These are phyloP conservation scores for Ogataea nonfermentans DNA, from an alignment of 805 yeast species.

Conservation along the genomic window DNA sequence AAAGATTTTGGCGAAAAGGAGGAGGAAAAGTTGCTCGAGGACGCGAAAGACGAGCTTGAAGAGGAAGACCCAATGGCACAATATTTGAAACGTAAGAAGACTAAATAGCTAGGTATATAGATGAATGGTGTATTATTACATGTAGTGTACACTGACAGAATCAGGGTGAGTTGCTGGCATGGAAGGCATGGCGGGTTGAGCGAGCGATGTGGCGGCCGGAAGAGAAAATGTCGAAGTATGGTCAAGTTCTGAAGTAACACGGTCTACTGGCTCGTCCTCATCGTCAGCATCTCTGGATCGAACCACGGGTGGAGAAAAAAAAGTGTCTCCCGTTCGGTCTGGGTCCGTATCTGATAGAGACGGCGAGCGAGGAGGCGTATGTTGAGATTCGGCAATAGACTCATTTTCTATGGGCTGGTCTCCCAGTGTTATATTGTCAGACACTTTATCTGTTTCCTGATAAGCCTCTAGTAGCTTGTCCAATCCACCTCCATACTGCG, in stretches of 20 bases:
- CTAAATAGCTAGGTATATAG: not conserved
- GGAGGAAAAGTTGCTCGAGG: conserved; percentile 13
- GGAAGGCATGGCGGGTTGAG: conserved; percentile 2
- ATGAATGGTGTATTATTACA: conserved; percentile 1
- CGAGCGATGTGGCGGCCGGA: conserved; percentile 20
- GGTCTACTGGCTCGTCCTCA: conserved; percentile 3
- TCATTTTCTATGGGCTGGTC: conserved; percentile 1
- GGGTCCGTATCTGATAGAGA: conserved; percentile 6
- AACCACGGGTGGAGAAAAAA: conserved; percentile 23
- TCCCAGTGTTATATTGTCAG: not conserved
- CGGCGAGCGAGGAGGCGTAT: not conserved
- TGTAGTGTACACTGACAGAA: conserved; percentile 5
- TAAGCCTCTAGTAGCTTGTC: conserved; percentile 43
- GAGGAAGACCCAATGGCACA: conserved; percentile 39
- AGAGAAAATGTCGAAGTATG: conserved; percentile 23
- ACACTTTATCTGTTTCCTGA: conserved; percentile 8
- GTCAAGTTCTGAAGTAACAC: conserved; percentile 6
- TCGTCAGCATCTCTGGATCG: conserved; percentile 7
- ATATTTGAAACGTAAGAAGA: conserved; percentile 20
- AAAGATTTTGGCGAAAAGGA: conserved; percentile 46
- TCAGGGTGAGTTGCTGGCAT: not conserved
- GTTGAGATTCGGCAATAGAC: not conserved
- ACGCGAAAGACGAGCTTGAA: conserved; percentile 7
- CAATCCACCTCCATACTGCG: conserved; percentile 85
- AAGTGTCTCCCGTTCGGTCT: conserved; percentile 20